A percentile compares a stretch with the other conserved stretches of the same genome.
Evolutionary conservation across 2,329 filamentous ascomycete species (phyloP).

Genomic region (Fusarium subglutinans): DNA sequence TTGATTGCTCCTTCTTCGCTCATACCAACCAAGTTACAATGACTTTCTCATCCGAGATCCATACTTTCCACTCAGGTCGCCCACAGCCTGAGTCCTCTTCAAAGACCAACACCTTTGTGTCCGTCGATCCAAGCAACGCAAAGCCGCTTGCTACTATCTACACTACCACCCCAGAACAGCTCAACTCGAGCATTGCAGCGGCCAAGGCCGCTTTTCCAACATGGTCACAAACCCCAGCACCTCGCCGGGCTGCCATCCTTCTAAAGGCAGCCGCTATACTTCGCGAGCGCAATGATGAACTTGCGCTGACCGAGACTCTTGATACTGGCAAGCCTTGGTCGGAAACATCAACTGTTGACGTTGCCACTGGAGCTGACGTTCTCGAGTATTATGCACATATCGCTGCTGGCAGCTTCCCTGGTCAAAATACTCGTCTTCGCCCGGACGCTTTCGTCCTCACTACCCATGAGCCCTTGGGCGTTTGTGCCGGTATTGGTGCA

Average conservation of each 20-base stretch:
- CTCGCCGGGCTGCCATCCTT: constrained; percentile 79
- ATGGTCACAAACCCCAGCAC: constrained; percentile 81
- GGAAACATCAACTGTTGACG: constrained; percentile 85
- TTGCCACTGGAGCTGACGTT: constrained; percentile 84
- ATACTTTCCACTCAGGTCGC: constrained; percentile 81
- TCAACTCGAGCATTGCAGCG: constrained; percentile 77
- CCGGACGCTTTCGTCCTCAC: constrained; percentile 85
- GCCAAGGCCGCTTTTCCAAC: constrained; percentile 75
- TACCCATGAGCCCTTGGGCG: constrained; percentile 81
- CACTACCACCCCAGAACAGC: constrained; percentile 70
- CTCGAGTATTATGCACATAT: constrained; percentile 87
- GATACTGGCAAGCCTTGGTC: constrained; percentile 89
- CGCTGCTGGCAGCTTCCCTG: constrained; percentile 81
- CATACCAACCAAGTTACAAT: constrained; percentile 36
- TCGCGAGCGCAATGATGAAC: constrained; percentile 79
- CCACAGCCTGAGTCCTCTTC: constrained; percentile 66
- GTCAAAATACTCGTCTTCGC: constrained; percentile 78
- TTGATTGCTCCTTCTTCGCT: not conserved
- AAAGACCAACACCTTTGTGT: constrained; percentile 71
- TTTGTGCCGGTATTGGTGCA: constrained; percentile 87
- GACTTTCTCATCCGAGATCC: constrained; percentile 53
- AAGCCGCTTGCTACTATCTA: constrained; percentile 76
- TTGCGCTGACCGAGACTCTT: constrained; percentile 81
- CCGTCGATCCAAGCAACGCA: constrained; percentile 78
- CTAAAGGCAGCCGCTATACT: constrained; percentile 79